Base-by-base conservation (phyloP, 2,329 filamentous ascomycete genomes). In the Bipolaris victoriae region DNA sequence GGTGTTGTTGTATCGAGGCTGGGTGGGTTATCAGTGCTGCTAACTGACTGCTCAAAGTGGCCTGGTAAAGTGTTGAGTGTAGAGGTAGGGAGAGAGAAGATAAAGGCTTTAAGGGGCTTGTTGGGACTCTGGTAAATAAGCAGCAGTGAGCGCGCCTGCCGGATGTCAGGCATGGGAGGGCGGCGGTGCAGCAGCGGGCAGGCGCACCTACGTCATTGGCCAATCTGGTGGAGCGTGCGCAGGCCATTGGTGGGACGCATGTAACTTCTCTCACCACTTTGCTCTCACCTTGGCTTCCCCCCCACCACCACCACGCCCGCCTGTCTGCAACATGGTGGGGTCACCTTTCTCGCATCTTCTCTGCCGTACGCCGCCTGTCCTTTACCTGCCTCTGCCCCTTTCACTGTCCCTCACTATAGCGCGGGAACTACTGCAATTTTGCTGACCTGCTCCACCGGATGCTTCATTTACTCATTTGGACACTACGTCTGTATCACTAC, bases 101-200 rank as follows among this genome's bases (percentile, higher is more conserved):
- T 54, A 45, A 48, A 58, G 60, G 52, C 20, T 16, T 33, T n/a
- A 31, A 48, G 39, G 56, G 59, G 56, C 67, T 63, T 65, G 63
- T 69, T 69, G 65, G 56, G 67, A 52, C 45, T 47, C 22, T 55
- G 55, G 60, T 62, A 65, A 69, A 68, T 65, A 70, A 68, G 60
- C 55, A 58, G 13, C 39, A 51, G 64, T 49, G 31, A 36, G 45
- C 64, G 58, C 52, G 62, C 58, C 57, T 55, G 57, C 70, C 63
- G 64, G 68, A 59, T 71, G 69, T 68, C 69, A 66, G 49, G 61
- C 60, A 62, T 55, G 62, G 15, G 35, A 48, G 36, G 36, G 37
- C 36, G 26, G 62, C 55, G 50, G 53, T 57, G 55, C 50, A 36
- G 55, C 49, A 52, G 52, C 55, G 61, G 49, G 60, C 56, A 61